Conservation (phyloP, 345 rosid genomes). For the Nasturtium officinale region DNA sequence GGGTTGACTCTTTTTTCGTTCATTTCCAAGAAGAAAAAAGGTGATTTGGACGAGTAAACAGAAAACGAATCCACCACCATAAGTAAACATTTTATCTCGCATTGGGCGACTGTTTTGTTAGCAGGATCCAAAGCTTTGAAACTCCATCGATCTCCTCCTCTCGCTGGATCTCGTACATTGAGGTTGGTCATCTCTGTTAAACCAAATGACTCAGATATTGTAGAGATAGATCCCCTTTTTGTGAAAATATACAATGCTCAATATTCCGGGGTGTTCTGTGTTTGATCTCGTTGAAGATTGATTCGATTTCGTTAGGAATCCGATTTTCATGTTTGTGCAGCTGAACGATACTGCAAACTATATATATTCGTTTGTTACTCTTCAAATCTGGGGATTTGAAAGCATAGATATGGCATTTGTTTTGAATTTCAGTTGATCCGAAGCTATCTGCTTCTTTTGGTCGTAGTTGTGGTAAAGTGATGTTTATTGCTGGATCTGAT, state of each 20-base stretch:
- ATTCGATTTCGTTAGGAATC: slow-evolving; percentile 15
- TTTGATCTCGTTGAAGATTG: slow-evolving; percentile 22
- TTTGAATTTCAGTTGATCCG: slow-evolving; percentile 4
- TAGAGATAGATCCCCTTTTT: slow-evolving; percentile 28
- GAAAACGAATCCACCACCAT: slow-evolving; percentile 29
- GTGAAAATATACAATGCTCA: slow-evolving; percentile 27
- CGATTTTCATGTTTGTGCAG: slow-evolving; percentile 8
- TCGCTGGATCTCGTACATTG: slow-evolving; percentile 33
- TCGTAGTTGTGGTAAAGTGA: background rate
- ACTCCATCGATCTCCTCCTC: slow-evolving; percentile 35
- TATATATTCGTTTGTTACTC: slow-evolving; percentile 13
- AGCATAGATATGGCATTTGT: slow-evolving; percentile 18
- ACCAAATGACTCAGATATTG: slow-evolving; percentile 7
- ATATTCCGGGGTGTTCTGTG: background rate
- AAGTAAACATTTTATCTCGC: slow-evolving; percentile 9
- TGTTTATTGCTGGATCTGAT: slow-evolving; percentile 28
- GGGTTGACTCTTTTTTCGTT: slow-evolving; percentile 7
- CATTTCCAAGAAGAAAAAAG: background rate
- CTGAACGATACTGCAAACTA: slow-evolving; percentile 20
- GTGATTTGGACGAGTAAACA: slow-evolving; percentile 12
- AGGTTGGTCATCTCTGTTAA: slow-evolving; percentile 42
- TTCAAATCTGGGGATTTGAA: slow-evolving; percentile 10
- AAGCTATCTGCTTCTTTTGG: background rate
- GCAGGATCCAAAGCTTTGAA: slow-evolving; percentile 14
- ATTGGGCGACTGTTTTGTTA: slow-evolving; percentile 18